A percentile compares a stretch with the other conserved stretches of the same genome.
phyloP scores from a whole-genome alignment of 768 basidiomycete species.

The Leccinum broughii region DNA sequence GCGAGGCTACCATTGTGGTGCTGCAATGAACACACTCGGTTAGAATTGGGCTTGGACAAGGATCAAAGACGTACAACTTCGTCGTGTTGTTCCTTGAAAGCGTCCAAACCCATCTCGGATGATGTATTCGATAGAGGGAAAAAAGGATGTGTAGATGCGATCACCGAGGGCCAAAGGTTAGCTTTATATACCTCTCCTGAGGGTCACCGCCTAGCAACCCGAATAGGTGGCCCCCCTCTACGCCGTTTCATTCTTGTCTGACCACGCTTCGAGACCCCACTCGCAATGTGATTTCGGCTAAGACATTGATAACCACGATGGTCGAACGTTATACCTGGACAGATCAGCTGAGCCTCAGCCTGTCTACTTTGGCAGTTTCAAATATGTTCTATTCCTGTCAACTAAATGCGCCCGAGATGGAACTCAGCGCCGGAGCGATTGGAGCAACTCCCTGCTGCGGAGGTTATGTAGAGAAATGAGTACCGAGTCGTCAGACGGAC shows the following conservation, averaged over 20 bases:
- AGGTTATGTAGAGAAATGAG: conserved; percentile 1
- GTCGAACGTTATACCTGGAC: background rate
- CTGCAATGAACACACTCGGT: conserved; percentile 1
- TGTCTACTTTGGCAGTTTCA: conserved; percentile 11
- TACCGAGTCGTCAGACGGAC: background rate
- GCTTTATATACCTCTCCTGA: background rate
- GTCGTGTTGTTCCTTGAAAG: background rate
- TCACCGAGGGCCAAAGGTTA: background rate
- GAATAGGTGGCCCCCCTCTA: background rate
- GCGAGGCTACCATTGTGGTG: conserved; percentile 14
- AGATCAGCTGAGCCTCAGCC: background rate
- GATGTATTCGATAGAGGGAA: background rate
- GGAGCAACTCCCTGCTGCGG: background rate
- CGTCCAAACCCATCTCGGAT: conserved; percentile 15
- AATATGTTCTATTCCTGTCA: conserved; percentile 4
- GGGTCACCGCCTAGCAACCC: background rate
- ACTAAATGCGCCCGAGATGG: background rate
- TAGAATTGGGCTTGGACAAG: background rate
- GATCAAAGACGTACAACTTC: conserved; percentile 10
- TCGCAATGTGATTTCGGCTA: conserved; percentile 16
- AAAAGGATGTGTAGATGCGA: background rate
- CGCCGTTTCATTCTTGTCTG: background rate
- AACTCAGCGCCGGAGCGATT: background rate
- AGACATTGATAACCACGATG: conserved; percentile 19
- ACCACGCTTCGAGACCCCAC: conserved; percentile 15